Evolutionary conservation across 257 asterid genomes (phyloP).

Genomic region (Schizonepeta tenuifolia): DNA sequence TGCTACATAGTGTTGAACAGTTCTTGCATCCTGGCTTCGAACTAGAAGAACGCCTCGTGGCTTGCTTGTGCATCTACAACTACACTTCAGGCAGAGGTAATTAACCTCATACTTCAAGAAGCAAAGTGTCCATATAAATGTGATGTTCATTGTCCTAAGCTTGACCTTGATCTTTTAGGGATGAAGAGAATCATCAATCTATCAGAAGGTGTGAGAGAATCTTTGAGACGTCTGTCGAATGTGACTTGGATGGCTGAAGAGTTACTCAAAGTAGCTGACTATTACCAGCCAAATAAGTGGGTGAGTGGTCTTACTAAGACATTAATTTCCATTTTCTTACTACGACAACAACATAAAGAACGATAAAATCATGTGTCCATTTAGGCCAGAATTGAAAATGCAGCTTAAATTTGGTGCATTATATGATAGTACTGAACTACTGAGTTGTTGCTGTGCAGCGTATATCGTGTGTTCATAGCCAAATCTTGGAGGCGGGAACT

Average conservation of each 20-base stretch:
- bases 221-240: slow-evolving; percentile 82
- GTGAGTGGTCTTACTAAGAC: slow-evolving; percentile 48
- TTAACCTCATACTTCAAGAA: background rate
- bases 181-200: slow-evolving; percentile 76
- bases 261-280: slow-evolving; percentile 86
- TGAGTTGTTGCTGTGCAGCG: slow-evolving; percentile 50
- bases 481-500: slow-evolving; percentile 67
- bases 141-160: background rate
- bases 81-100: slow-evolving; percentile 87
- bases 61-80: slow-evolving; percentile 82
- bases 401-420: background rate
- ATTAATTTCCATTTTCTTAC: background rate
- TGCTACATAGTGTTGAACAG: slow-evolving; percentile 65
- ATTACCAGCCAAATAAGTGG: slow-evolving; percentile 95
- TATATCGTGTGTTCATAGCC: slow-evolving; percentile 94
- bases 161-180: slow-evolving; percentile 48
- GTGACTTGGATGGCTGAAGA: slow-evolving; percentile 98
- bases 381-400: background rate
- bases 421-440: background rate
- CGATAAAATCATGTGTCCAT: background rate
- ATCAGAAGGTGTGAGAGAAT: slow-evolving; percentile 88
- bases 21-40: slow-evolving; percentile 87
- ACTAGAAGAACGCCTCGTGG: slow-evolving; percentile 88
- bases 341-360: background rate
- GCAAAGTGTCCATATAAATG: background rate